Base-by-base conservation (phyloP, 1,284 basidiomycete genomes). In the Fomitopsis betulina region DNA sequence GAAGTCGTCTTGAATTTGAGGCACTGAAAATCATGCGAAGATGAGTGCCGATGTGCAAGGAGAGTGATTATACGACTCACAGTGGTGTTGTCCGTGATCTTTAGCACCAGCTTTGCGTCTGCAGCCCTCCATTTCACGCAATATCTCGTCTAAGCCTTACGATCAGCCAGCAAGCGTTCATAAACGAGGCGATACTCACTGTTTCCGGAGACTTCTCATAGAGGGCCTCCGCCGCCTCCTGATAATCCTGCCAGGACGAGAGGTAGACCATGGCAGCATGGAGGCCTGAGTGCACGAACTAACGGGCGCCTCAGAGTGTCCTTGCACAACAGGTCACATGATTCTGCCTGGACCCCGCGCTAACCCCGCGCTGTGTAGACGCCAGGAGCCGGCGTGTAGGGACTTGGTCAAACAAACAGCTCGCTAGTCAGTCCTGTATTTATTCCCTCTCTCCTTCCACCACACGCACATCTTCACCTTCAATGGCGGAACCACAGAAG, bases 1-100 rank as follows among this genome's bases (percentile, higher is more conserved):
- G 93, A 96, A 66, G 89, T 86, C 1, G 95, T 96, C 72, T 94
- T 93, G 80, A 95, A 98, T 74, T 95, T 96, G 69, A 97, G 79
- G 72, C 93, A 95, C 94, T 96, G 71, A 53, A 39, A 1, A 39
- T 17, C 17, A 30, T 7, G 21, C 10, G 19, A 15, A 23, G 37
- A 43, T 43, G 8, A 25, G 53, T 7, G 39, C 52, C 10, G 40
- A 15, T 43, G 39, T 23, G 32, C 45, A 37, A 38, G n/a, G 8
- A 38, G n/a, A 42, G 47, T 32, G 25, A 32, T 4, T 12, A 17
- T 23, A 15, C 27, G 23, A 81, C 90, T 66, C 71, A 95, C 94
- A 67, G 86, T 90, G 39, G 79, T 81, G 73, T 96, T 83, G 74
- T 96, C 92, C 1, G 94, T 96, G 68, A 96, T 87, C 76, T 96